Conservation (phyloP, 371 early-diverging fungal species). For the Haplosporangium sp. region DNA sequence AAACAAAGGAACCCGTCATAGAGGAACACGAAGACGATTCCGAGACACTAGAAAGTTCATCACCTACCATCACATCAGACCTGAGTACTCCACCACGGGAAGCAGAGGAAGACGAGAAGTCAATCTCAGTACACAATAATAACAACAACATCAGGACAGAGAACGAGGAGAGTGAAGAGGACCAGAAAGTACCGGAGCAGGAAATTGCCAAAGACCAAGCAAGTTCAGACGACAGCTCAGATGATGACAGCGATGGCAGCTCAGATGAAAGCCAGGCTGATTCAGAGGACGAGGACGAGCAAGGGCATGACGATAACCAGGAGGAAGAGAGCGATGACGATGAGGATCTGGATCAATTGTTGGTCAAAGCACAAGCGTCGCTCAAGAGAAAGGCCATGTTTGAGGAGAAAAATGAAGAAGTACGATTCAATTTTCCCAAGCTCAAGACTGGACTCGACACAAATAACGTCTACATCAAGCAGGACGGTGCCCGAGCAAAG, state of each 20-base stretch:
- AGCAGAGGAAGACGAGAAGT: neutral
- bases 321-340: constrained; percentile 36
- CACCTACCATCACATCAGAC: constrained; percentile 14
- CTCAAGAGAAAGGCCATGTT: constrained; percentile 50
- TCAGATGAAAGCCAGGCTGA: neutral
- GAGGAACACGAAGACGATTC: constrained; percentile 12
- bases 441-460: constrained; percentile 27
- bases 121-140: neutral
- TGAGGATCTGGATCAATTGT: constrained; percentile 60
- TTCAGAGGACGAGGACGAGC: constrained; percentile 12
- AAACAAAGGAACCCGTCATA: neutral
- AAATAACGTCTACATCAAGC: constrained; percentile 47
- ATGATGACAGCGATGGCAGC: neutral
- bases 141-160: neutral
- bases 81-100: constrained; percentile 17
- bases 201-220: neutral
- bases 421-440: constrained; percentile 42
- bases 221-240: too few relatives aligned
- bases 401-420: constrained; percentile 27
- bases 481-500: constrained; percentile 58
- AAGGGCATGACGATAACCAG: constrained; percentile 4
- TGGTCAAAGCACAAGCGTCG: constrained; percentile 63
- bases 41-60: constrained; percentile 28
- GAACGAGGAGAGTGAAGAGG: constrained; percentile 6
- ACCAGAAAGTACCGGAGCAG: neutral